Conservation (phyloP, 106 monocot genomes). For the Acanthochlamys bracteata region DNA sequence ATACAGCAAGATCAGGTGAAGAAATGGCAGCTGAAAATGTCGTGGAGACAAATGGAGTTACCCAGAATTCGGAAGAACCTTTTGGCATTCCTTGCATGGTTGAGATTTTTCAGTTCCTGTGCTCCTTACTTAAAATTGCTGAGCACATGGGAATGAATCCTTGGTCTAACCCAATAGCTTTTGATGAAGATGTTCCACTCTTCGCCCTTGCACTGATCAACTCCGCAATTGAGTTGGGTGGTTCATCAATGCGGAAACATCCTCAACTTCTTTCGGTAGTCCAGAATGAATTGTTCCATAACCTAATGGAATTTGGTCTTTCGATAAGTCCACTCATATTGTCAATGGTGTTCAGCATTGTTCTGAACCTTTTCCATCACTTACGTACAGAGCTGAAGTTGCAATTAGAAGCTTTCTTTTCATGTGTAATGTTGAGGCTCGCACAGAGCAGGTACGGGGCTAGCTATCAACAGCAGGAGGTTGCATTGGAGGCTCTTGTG, state of each 20-base stretch:
- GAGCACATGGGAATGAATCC: constrained; percentile 23
- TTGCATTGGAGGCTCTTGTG: constrained; percentile 85
- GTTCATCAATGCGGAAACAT: constrained; percentile 51
- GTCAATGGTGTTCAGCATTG: constrained; percentile 85
- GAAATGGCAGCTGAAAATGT: not conserved
- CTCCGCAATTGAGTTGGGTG: constrained; percentile 76
- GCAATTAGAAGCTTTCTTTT: constrained; percentile 90
- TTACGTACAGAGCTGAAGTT: constrained; percentile 71
- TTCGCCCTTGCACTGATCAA: constrained; percentile 91
- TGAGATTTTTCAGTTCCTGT: constrained; percentile 33
- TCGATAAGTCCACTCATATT: constrained; percentile 87
- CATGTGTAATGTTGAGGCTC: constrained; percentile 81
- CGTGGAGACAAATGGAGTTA: not conserved
- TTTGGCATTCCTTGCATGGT: constrained; percentile 25
- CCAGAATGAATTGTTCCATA: constrained; percentile 78
- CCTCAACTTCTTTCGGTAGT: constrained; percentile 61
- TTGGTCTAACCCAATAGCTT: constrained; percentile 54
- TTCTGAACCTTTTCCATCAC: constrained; percentile 74
- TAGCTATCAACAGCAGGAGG: constrained; percentile 89
- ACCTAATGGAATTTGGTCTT: constrained; percentile 87
- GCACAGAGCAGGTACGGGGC: constrained; percentile 71
- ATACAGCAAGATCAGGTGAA: not conserved
- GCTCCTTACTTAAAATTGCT: constrained; percentile 23
- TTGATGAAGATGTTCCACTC: constrained; percentile 88
- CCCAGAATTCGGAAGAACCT: not conserved